Percentiles rank a stretch among this genome's conserved stretches.
These are phyloP conservation scores for Linum lewisii DNA, from an alignment of 345 rosid species.

Conservation along the genomic window DNA sequence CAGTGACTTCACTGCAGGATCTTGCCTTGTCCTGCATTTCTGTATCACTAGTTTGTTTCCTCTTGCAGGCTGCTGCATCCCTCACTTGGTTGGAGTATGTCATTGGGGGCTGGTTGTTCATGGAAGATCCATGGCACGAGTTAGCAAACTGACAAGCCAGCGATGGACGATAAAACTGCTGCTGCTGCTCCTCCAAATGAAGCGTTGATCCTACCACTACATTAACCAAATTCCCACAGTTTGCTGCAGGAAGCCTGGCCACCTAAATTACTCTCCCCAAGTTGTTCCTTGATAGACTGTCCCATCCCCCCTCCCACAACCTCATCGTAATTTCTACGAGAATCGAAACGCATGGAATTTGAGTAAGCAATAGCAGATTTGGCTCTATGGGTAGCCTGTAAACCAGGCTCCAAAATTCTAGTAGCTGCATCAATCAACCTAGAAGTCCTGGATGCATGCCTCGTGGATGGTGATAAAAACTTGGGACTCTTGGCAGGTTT, in stretches of 20 bases:
- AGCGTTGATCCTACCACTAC: constrained; percentile 24
- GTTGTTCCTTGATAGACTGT: constrained; percentile 24
- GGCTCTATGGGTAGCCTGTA: constrained; percentile 52
- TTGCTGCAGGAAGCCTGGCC: constrained; percentile 52
- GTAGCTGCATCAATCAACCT: constrained; percentile 79
- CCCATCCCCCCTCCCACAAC: constrained; percentile 18
- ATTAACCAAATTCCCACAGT: constrained; percentile 57
- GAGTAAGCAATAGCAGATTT: constrained; percentile 46
- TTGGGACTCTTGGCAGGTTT: constrained; percentile 65
- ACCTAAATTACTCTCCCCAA: background rate
- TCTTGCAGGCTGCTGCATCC: constrained; percentile 22
- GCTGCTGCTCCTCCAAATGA: too few species aligned
- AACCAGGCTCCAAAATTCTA: constrained; percentile 81
- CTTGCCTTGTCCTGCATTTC: constrained; percentile 13
- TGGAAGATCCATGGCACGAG: constrained; percentile 20
- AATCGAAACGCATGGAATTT: constrained; percentile 15
- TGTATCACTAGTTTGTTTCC: constrained; percentile 16
- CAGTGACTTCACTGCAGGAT: constrained; percentile 10
- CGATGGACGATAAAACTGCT: too few species aligned
- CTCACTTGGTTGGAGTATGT: constrained; percentile 22
- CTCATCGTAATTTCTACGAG: constrained; percentile 11
- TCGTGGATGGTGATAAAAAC: constrained; percentile 27
- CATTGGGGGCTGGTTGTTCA: too few species aligned
- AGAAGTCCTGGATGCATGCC: constrained; percentile 43
- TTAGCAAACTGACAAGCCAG: constrained; percentile 13